phyloP scores from a whole-genome alignment of 805 yeast species.

The Saccharomycopsis fibuligera region DNA sequence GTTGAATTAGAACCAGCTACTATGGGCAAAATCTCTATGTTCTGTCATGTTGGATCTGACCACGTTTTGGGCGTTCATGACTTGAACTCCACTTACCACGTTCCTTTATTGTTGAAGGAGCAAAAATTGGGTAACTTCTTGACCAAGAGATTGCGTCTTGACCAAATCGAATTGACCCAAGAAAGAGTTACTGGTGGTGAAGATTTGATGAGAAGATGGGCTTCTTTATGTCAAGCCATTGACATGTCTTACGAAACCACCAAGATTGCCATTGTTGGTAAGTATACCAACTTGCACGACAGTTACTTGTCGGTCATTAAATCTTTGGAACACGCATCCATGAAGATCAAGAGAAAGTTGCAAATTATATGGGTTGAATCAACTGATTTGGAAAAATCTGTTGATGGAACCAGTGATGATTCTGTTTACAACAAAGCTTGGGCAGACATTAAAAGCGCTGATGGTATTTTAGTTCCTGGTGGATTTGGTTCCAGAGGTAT shows the following conservation, averaged over 20 bases:
- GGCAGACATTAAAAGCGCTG: slow-evolving; percentile 88
- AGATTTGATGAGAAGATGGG: slow-evolving; percentile 71
- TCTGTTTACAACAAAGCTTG: slow-evolving; percentile 89
- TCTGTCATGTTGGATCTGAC: slow-evolving; percentile 97
- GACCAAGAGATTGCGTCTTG: slow-evolving; percentile 58
- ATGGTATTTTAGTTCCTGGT: slow-evolving; percentile 97
- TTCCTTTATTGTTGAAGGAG: slow-evolving; percentile 83
- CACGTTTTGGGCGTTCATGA: slow-evolving; percentile 97
- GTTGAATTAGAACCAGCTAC: slow-evolving; percentile 75
- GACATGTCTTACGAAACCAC: slow-evolving; percentile 83
- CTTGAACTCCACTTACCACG: slow-evolving; percentile 95
- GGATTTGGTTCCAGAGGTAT: slow-evolving; percentile 97
- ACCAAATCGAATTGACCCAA: slow-evolving; percentile 37
- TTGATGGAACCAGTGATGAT: slow-evolving; percentile 58
- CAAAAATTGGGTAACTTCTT: slow-evolving; percentile 78
- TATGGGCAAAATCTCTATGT: slow-evolving; percentile 96
- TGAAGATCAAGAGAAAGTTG: slow-evolving; percentile 79
- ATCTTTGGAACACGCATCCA: slow-evolving; percentile 90
- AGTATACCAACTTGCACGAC: slow-evolving; percentile 92
- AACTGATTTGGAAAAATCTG: slow-evolving; percentile 73
- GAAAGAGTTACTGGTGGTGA: slow-evolving; percentile 62
- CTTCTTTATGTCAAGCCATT: slow-evolving; percentile 64
- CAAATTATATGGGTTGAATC: slow-evolving; percentile 96
- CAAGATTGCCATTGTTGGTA: slow-evolving; percentile 94
- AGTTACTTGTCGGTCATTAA: slow-evolving; percentile 92